Conservation (phyloP, 1,284 basidiomycete genomes). For the Cerrena zonata region DNA sequence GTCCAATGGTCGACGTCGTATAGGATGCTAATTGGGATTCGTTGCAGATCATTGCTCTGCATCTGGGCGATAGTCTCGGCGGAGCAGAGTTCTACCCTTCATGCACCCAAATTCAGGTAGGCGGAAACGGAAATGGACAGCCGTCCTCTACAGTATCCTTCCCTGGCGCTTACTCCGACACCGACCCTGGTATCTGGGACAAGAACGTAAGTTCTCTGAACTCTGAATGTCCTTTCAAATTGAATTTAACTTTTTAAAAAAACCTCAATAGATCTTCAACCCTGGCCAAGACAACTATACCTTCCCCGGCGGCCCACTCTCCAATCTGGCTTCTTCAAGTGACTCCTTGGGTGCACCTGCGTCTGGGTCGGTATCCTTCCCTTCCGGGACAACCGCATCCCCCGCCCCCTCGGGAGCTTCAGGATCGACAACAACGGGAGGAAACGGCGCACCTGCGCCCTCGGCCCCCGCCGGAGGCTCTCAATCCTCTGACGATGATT, state of each 20-base stretch:
- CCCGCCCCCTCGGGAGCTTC: conserved; percentile 9
- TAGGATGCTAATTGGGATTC: neutral
- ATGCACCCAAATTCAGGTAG: conserved; percentile 55
- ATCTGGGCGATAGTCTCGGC: conserved; percentile 41
- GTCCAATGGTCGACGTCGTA: neutral
- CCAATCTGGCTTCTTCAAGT: conserved; percentile 19
- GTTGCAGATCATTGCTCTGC: conserved; percentile 57
- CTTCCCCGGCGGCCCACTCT: conserved; percentile 36
- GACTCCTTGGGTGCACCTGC: conserved; percentile 13
- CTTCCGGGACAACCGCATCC: conserved; percentile 7
- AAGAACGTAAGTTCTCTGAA: conserved; percentile 32
- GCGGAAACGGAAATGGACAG: conserved; percentile 42
- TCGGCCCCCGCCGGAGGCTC: neutral
- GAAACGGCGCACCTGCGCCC: conserved; percentile 11
- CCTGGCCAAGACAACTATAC: conserved; percentile 25
- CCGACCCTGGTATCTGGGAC: conserved; percentile 54
- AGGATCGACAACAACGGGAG: conserved; percentile 10
- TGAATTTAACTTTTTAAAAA: neutral
- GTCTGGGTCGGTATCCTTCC: conserved; percentile 12
- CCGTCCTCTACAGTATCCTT: conserved; percentile 50
- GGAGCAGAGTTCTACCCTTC: conserved; percentile 69
- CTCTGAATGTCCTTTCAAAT: neutral
- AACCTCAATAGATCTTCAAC: conserved; percentile 37
- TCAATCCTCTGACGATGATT: neutral
- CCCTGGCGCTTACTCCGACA: conserved; percentile 62